A percentile compares a stretch with the other conserved stretches of the same genome.
Evolutionary conservation across 2,329 filamentous ascomycete species (phyloP).

Genomic region (Metarhizium guizhouense): DNA sequence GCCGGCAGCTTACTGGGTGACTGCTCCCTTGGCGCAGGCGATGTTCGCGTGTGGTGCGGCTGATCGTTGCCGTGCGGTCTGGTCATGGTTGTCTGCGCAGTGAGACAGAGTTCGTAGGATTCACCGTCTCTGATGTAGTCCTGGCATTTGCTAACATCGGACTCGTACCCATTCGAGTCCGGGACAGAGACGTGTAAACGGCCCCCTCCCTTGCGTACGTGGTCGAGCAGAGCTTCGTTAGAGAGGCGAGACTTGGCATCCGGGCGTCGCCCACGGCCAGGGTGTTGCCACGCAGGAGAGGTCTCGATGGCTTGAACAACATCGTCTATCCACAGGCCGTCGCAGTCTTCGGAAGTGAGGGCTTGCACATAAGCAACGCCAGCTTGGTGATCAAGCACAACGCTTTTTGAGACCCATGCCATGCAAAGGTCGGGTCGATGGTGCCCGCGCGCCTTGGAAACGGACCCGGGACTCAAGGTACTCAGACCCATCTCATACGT

Average conservation of each 20-base stretch:
- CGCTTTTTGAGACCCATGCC: slow-evolving; percentile 65
- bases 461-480: slow-evolving; percentile 20
- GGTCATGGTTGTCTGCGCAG: slow-evolving; percentile 60
- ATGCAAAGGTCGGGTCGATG: slow-evolving; percentile 63
- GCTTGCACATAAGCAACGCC: slow-evolving; percentile 55
- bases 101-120: slow-evolving; percentile 81
- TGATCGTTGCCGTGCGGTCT: slow-evolving; percentile 33
- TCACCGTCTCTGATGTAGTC: slow-evolving; percentile 65
- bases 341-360: slow-evolving; percentile 16
- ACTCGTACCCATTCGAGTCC: slow-evolving; percentile 46
- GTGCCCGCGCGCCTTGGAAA: slow-evolving; percentile 21
- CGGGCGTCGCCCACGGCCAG: slow-evolving; percentile 3
- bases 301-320: slow-evolving; percentile 20
- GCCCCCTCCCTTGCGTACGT: slow-evolving; percentile 7
- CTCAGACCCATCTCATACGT: slow-evolving; percentile 74
- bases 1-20: background rate
- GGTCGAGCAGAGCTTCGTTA: slow-evolving; percentile 12
- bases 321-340: slow-evolving; percentile 22
- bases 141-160: slow-evolving; percentile 61
- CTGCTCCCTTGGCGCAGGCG: background rate
- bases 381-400: slow-evolving; percentile 65
- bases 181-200: slow-evolving; percentile 28
- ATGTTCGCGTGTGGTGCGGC: slow-evolving; percentile 18
- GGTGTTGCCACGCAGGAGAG: slow-evolving; percentile 23
- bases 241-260: slow-evolving; percentile 6